phyloP scores from a whole-genome alignment of 192 early-diverging fungal genomes.

The Piromyces finnis region DNA sequence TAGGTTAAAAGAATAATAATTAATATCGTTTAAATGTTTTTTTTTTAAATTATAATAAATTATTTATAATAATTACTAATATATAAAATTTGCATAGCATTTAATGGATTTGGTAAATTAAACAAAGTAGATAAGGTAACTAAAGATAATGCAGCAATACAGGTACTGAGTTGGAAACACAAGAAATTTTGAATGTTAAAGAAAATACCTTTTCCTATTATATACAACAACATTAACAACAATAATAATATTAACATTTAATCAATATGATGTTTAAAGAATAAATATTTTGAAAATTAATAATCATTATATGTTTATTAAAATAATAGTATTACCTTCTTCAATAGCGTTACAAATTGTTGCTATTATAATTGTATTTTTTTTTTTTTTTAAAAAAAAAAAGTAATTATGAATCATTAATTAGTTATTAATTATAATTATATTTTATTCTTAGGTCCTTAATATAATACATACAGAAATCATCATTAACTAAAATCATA shows the following conservation, averaged over 20 bases:
- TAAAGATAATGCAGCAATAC: conserved; percentile 72
- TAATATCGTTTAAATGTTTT: too few species aligned
- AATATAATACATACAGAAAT: conserved; percentile 35
- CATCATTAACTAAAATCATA: conserved; percentile 92
- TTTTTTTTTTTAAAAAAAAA: too few species aligned
- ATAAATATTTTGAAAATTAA: too few species aligned
- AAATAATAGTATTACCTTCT: conserved; percentile 58
- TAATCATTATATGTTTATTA: too few species aligned
- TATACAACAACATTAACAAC: too few species aligned
- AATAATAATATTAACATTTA: too few species aligned
- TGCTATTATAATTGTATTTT: conserved; percentile 10
- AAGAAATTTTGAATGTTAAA: conserved; percentile 96
- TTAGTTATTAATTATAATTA: too few species aligned
- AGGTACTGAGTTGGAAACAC: conserved; percentile 89
- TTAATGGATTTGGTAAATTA: conserved; percentile 76
- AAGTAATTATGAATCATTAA: too few species aligned
- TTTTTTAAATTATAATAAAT: conserved; percentile 1
- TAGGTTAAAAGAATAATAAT: too few species aligned
- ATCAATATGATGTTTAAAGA: too few species aligned
- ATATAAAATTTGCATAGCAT: conserved; percentile 98
- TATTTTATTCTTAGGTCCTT: too few species aligned
- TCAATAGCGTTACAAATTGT: conserved; percentile 88
- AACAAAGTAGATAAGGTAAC: conserved; percentile 74
- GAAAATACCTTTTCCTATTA: conserved; percentile 83
- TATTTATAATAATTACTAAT: conserved; percentile 54